Conservation (phyloP, 768 basidiomycete species). For the Filobasidium floriforme region DNA sequence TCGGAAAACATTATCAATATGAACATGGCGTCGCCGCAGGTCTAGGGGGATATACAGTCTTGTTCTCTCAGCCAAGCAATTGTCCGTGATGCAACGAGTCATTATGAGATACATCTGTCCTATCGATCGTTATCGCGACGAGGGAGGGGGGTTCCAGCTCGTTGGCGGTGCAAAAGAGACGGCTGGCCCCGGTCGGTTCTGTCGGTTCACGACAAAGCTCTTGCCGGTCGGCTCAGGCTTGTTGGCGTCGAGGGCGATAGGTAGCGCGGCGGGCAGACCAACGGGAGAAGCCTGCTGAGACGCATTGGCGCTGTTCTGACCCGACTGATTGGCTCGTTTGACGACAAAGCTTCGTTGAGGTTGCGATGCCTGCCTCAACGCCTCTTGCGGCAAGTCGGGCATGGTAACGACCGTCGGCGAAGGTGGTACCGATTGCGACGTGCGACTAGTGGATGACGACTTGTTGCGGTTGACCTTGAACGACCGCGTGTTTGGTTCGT, state of each 20-base stretch:
- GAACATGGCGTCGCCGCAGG: too few relatives aligned
- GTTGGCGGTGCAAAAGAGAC: not conserved
- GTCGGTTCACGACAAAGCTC: slow-evolving; percentile 19
- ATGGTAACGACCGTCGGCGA: not conserved
- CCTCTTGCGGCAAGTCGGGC: slow-evolving; percentile 3
- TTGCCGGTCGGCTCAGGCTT: not conserved
- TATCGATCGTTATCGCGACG: too few relatives aligned
- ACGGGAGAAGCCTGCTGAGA: slow-evolving; percentile 16
- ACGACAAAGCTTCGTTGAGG: slow-evolving; percentile 20
- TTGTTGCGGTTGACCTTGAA: slow-evolving; percentile 17
- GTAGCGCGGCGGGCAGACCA: not conserved
- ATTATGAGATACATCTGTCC: too few relatives aligned
- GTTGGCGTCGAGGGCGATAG: slow-evolving; percentile 2
- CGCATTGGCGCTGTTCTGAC: slow-evolving; percentile 1
- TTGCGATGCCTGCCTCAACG: not conserved
- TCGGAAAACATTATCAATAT: too few relatives aligned
- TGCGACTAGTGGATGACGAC: not conserved
- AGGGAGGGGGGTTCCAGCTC: too few relatives aligned
- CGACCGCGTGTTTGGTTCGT: slow-evolving; percentile 7
- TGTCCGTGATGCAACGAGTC: too few relatives aligned
- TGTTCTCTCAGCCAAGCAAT: too few relatives aligned
- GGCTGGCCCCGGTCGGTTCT: not conserved
- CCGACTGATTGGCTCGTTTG: slow-evolving; percentile 13
- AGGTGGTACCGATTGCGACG: slow-evolving; percentile 6
- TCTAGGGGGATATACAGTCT: not conserved